phyloP scores from a whole-genome alignment of 345 rosid species.

The Euclidium syriacum region DNA sequence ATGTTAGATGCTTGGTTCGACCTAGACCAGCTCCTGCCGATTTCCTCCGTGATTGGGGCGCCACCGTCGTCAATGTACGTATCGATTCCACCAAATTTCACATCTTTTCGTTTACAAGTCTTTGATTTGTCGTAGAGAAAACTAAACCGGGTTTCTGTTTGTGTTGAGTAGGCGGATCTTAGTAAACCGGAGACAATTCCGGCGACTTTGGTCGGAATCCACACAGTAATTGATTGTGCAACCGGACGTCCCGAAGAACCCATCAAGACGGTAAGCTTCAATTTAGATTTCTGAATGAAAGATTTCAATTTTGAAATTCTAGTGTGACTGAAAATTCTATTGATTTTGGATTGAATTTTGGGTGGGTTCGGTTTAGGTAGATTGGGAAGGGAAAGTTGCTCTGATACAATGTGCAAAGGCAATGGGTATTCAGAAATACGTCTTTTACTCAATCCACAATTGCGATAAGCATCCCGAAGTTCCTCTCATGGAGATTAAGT shows the following conservation, averaged over 20 bases:
- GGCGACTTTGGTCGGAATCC: slow-evolving; percentile 90
- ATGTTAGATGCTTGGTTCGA: slow-evolving; percentile 83
- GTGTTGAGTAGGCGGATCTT: slow-evolving; percentile 69
- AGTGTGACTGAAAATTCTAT: not conserved
- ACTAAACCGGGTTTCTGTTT: slow-evolving; percentile 2
- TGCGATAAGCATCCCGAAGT: slow-evolving; percentile 99
- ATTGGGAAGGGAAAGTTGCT: slow-evolving; percentile 99
- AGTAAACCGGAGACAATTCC: slow-evolving; percentile 92
- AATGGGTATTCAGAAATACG: slow-evolving; percentile 91
- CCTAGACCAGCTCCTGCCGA: slow-evolving; percentile 95
- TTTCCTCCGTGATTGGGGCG: slow-evolving; percentile 97
- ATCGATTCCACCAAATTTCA: not conserved
- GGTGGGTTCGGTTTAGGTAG: slow-evolving; percentile 75
- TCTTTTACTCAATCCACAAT: slow-evolving; percentile 90
- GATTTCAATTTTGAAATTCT: not conserved
- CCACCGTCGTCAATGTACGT: slow-evolving; percentile 83
- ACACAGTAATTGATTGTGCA: slow-evolving; percentile 88
- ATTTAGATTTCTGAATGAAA: not conserved
- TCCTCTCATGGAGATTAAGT: slow-evolving; percentile 94
- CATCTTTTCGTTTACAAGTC: not conserved
- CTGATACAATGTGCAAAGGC: slow-evolving; percentile 96
- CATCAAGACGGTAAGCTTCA: slow-evolving; percentile 59
- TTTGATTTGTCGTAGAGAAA: not conserved
- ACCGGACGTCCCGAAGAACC: slow-evolving; percentile 99
- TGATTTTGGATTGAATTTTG: slow-evolving; percentile 2